Base-by-base conservation (phyloP, 2,329 filamentous ascomycete genomes). In the Penicillium thymicola region DNA sequence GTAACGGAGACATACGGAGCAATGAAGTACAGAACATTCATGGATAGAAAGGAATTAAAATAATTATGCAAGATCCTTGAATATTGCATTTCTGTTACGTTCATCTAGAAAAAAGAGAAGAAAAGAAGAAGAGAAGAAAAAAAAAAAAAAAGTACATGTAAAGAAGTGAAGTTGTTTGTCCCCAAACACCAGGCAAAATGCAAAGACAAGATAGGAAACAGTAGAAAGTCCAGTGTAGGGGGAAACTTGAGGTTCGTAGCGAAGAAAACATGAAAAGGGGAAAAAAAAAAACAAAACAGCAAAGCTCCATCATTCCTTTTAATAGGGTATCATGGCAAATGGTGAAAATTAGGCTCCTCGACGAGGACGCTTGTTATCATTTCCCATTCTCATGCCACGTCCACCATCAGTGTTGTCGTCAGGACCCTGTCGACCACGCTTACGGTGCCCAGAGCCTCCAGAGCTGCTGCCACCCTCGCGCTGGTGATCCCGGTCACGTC, bases 291-390 rank as follows among this genome's bases (percentile, higher is more conserved):
- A 44, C 50, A 58, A 61, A 52, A 59, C 21, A 21, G 42, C 38
- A 48, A 41, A 40, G 38, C 47, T 14, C 38, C 30, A 38, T 51
- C 25, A 32, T 52, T 41, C 46, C 32, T n/a, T 38, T 32, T 23
- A 55, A 48, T 42, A 28, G 41, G 48, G 36, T 37, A 54, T 43
- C 43, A 43, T 27, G 21, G 54, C 18, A 34, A 48, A 43, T 23
- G 21, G 21, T 36, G n/a, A 21, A n/a, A 38, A 50, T 72, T 60
- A 75, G 27, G 63, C 64, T 47, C 75, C 75, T 50, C 75, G 71
- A 55, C 75, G 73, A 44, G 72, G 67, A 42, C 75, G 72, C 61
- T 78, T 78, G 59, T 64, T 76, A 14, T 78, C 75, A 53, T 69
- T 69, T 14, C 73, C 71, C 60, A 70, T 70, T n/a, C 75, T 65